These are phyloP conservation scores for Phytopythium helicoides DNA, from an alignment of 352 stramenopile genomes.

Conservation along the genomic window DNA sequence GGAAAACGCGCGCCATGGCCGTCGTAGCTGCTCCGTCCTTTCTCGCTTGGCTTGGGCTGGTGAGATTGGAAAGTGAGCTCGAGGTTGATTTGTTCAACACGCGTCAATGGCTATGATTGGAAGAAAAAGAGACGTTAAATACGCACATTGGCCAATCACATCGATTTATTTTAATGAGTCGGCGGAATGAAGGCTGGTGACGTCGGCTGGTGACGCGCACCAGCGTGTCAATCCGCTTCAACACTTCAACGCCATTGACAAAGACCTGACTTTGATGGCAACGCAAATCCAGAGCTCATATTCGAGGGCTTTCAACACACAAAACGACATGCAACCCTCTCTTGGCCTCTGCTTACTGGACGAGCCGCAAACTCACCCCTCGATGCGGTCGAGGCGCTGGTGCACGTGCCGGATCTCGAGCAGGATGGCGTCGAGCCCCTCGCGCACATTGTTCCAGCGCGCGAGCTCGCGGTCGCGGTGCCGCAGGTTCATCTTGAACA, in stretches of 20 bases:
- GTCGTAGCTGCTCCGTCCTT: not conserved
- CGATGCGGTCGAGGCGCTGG: constrained; percentile 50
- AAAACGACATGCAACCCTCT: not conserved
- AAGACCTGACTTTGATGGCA: no score
- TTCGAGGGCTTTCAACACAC: not conserved
- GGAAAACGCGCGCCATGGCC: constrained; percentile 67
- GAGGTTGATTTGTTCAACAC: not conserved
- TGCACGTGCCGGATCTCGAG: constrained; percentile 60
- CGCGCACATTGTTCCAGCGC: constrained; percentile 42
- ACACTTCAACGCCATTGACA: no score
- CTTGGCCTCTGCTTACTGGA: not conserved
- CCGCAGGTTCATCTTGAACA: constrained; percentile 47
- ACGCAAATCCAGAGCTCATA: no score
- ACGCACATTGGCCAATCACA: no score
- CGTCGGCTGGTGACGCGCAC: no score
- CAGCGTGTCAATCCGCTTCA: no score
- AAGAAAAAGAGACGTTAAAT: no score
- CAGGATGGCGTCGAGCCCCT: constrained; percentile 56
- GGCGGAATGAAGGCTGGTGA: no score
- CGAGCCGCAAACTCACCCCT: constrained; percentile 9
- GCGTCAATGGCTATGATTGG: no score
- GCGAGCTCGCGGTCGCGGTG: constrained; percentile 29
- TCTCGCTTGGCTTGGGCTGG: not conserved
- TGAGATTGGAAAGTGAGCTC: constrained; percentile 2
- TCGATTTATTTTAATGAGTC: no score